Conservation (phyloP, 805 yeast species). For the Pichia kluyveri region DNA sequence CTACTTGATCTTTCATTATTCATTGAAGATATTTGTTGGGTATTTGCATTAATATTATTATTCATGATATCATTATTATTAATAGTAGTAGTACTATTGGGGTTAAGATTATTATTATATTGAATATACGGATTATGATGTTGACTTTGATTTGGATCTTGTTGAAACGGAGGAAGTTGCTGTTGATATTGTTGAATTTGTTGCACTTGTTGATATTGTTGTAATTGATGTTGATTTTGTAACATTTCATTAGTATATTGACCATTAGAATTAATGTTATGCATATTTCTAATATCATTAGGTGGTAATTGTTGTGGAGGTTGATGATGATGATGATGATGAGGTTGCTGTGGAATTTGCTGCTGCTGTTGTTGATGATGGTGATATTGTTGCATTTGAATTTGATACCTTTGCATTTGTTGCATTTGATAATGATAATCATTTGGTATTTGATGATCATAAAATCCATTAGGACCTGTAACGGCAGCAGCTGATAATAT, state of each 20-base stretch:
- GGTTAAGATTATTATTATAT: not conserved
- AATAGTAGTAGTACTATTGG: not conserved
- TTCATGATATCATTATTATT: not conserved
- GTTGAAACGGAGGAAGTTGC: not conserved
- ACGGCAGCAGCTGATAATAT: not conserved
- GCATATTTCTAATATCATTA: too few species aligned
- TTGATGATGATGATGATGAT: not conserved
- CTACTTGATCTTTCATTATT: not conserved
- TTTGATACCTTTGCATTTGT: slow-evolving; percentile 1
- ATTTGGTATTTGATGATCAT: not conserved
- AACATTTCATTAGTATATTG: not conserved
- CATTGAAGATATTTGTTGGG: not conserved
- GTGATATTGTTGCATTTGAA: not conserved
- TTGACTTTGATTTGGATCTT: too few species aligned
- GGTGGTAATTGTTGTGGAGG: not conserved
- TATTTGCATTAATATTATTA: not conserved
- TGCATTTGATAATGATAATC: not conserved
- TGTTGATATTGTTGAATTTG: not conserved
- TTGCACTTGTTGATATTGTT: not conserved
- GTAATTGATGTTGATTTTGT: not conserved
- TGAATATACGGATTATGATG: too few species aligned
- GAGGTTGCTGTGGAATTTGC: slow-evolving; percentile 5
- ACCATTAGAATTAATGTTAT: not conserved
- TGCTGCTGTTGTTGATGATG: slow-evolving; percentile 4
- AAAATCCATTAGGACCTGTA: not conserved